Base-by-base conservation (phyloP, 163 green algal species). In the Coccomyxa subellipsoidea region DNA sequence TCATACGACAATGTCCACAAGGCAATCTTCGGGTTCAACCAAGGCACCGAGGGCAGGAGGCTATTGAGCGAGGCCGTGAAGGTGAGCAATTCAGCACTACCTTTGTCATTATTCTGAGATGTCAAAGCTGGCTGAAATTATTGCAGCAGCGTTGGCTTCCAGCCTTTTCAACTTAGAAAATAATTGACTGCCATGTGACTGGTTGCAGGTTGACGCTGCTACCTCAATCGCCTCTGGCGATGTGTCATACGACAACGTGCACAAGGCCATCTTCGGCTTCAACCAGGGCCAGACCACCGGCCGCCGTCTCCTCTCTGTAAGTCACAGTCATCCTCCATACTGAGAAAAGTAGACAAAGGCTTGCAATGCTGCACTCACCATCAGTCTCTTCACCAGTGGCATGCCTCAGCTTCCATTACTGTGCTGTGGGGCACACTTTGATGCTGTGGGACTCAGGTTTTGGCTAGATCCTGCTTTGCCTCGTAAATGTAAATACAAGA, bases 261-360 rank as follows among this genome's bases (percentile, higher is more conserved):
- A 34, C 66, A 32, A 73, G 66, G 66, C 66, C 66, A 36, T 73
- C 66, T 34, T 73, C 8, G 66, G 66, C 66, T 73, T 73, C 66
- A 73, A 73, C 66, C n/a, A 32, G n/a, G 66, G 66, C 66, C 27
- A 34, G 66, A 73, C 3, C n/a, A n/a, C n/a, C 4, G 47, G 47
- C 21, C 47, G 47, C 47, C 21, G 23, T 12, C 47, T 59, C 47
- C 47, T 59, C 21, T 12, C 47, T 59, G 47, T 59, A 18, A 59
- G 47, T 59, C n/a, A n/a, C n/a, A n/a, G n/a, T n/a, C n/a, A 59
- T 59, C 23, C 47, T 59, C 3, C 47, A 6, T 18, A 27, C 21
- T 2, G 47, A 59, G 21, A 18, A 59, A 2, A n/a, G n/a, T n/a
- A n/a, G n/a, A n/a, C n/a, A n/a, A n/a, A n/a, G n/a, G 47, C 47